phyloP scores from a whole-genome alignment of 495 filamentous ascomycete genomes.

The Filosporella fistucella region DNA sequence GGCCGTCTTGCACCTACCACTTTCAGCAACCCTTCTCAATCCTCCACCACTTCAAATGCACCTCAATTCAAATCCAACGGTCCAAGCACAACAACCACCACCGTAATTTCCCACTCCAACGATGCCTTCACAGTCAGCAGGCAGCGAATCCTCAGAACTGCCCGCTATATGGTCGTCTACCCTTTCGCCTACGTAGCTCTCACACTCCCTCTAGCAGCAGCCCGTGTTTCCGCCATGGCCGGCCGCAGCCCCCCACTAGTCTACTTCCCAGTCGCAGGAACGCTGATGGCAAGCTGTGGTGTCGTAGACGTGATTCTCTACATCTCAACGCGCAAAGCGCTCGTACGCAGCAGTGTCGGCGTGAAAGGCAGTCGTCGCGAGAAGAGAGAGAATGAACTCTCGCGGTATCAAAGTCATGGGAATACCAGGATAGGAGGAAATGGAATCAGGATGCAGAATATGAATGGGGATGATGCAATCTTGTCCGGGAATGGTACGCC shows the following conservation, averaged over 20 bases:
- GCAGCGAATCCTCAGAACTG: slow-evolving; percentile 23
- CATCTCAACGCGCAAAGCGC: slow-evolving; percentile 44
- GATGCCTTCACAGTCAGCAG: slow-evolving; percentile 10
- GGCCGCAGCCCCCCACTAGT: slow-evolving; percentile 33
- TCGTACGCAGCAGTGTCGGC: no score
- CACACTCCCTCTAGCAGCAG: slow-evolving; percentile 51
- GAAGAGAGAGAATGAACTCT: no score
- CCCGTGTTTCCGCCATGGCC: slow-evolving; percentile 47
- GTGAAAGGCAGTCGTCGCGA: no score
- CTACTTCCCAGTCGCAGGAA: slow-evolving; percentile 49
- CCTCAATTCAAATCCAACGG: not conserved
- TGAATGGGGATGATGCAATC: no score
- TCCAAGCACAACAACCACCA: slow-evolving; percentile 8
- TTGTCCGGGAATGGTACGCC: no score
- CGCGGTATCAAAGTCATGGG: no score
- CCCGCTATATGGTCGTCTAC: slow-evolving; percentile 59
- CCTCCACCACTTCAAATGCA: not conserved
- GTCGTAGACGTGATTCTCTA: slow-evolving; percentile 56
- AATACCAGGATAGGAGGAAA: no score
- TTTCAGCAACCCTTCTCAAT: not conserved
- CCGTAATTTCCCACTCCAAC: not conserved
- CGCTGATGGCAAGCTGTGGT: slow-evolving; percentile 55
- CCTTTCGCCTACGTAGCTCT: slow-evolving; percentile 52
- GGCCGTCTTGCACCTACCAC: not conserved
- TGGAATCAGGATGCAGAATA: no score